These are phyloP conservation scores for Fusarium oxysporum DNA, from an alignment of 2,329 filamentous ascomycete species.

Conservation along the genomic window DNA sequence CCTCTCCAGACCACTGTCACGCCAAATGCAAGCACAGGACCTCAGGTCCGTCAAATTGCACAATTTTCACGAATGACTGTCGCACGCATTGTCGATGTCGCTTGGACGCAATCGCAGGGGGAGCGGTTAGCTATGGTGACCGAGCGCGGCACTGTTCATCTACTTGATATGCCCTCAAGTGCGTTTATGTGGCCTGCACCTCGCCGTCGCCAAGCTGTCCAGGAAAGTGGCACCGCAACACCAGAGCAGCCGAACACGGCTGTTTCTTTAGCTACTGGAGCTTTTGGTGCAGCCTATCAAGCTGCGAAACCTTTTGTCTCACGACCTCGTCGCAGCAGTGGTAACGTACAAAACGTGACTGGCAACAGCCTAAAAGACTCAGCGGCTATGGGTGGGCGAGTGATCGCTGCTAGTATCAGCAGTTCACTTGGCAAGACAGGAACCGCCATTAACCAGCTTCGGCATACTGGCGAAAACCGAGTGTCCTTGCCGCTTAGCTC, in stretches of 20 bases:
- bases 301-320: slow-evolving; percentile 72
- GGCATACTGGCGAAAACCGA: slow-evolving; percentile 80
- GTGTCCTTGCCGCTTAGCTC: slow-evolving; percentile 72
- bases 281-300: slow-evolving; percentile 76
- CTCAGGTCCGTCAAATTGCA: slow-evolving; percentile 83
- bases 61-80: slow-evolving; percentile 93
- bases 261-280: slow-evolving; percentile 76
- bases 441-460: slow-evolving; percentile 74
- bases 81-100: slow-evolving; percentile 88
- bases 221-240: slow-evolving; percentile 59
- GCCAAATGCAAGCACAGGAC: slow-evolving; percentile 60
- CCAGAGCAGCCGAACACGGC: slow-evolving; percentile 65
- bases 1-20: slow-evolving; percentile 63
- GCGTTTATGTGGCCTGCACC: slow-evolving; percentile 90
- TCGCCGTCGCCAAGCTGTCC: slow-evolving; percentile 60
- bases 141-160: slow-evolving; percentile 93
- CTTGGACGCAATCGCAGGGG: slow-evolving; percentile 84
- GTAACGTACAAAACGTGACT: slow-evolving; percentile 50
- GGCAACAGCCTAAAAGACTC: slow-evolving; percentile 65
- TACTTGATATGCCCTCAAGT: slow-evolving; percentile 85
- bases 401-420: slow-evolving; percentile 78
- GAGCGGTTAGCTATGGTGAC: slow-evolving; percentile 91
- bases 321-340: slow-evolving; percentile 64
- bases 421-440: slow-evolving; percentile 81
- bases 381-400: slow-evolving; percentile 77